Base-by-base conservation (phyloP, 768 basidiomycete species). In the Suillus hirtellus region DNA sequence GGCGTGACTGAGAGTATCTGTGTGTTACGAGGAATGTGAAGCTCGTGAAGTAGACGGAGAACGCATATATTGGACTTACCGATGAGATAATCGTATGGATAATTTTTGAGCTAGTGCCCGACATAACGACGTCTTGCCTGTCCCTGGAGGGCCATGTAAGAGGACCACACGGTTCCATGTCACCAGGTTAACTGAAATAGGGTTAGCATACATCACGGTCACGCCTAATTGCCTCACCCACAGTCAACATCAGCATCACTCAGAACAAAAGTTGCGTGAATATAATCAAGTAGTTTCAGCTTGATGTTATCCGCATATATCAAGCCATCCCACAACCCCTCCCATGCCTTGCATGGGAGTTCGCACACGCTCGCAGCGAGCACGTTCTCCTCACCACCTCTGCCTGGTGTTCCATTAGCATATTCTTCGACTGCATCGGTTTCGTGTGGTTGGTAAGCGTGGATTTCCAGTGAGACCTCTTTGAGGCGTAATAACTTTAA, bases 121-220 rank as follows among this genome's bases (percentile, higher is more conserved):
- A 72, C 95, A 98, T 2, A 99, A 80, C 1, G 93, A 95, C 0
- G 97, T 99, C 78, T 99, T 99, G 14, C 97, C 96, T 1, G 97
- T 98, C 0, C 97, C 97, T 2, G 97, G 97, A 27, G 97, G 97
- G 0, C 97, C 97, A 72, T 99, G 96, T 15, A 99, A 80, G 9
- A 99, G 79, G 1, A 98, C 92, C 15, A 99, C 89, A 2, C 96
- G 87, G 71, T 98, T 99, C 95, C 96, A 98, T 0, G 93, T 89
- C 12, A 99, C 87, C 43, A 99, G 82, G 70, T 99, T 96, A 76
- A 87, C 92, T 93, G 63, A 2, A 58, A n/a, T 42, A 40, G 46
- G 44, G 27, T 70, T 59, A 60, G 61, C 21, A 55, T 46, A 54
- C 44, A 63, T 63, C 53, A 60, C 14, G 2, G 35, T 40, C 38